phyloP scores from a whole-genome alignment of 2,329 filamentous ascomycete genomes.

The Gnomoniopsis sp. region DNA sequence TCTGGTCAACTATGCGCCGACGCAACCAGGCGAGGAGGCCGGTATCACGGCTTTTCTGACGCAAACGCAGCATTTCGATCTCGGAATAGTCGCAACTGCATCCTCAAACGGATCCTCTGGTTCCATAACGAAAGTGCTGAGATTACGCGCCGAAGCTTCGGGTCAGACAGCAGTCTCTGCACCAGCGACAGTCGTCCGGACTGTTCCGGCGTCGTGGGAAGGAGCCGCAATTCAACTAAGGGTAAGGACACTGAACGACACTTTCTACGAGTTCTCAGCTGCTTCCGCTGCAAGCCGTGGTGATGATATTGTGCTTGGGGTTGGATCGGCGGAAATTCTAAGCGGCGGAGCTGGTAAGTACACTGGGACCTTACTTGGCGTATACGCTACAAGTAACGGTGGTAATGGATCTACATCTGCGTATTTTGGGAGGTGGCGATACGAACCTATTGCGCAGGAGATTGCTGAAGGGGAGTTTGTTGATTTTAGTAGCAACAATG shows the following conservation, averaged over 20 bases:
- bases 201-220: slow-evolving; percentile 25
- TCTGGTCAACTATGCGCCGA: slow-evolving; percentile 24
- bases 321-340: slow-evolving; percentile 27
- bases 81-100: slow-evolving; percentile 26
- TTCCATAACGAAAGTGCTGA: slow-evolving; percentile 21
- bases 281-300: slow-evolving; percentile 19
- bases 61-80: slow-evolving; percentile 29
- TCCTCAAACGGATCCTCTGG: background rate
- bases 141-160: slow-evolving; percentile 16
- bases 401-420: slow-evolving; percentile 3
- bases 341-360: slow-evolving; percentile 32
- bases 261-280: slow-evolving; percentile 29
- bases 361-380: slow-evolving; percentile 30
- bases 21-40: slow-evolving; percentile 26
- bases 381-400: slow-evolving; percentile 35
- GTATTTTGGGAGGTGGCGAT: slow-evolving; percentile 6
- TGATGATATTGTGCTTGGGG: slow-evolving; percentile 22
- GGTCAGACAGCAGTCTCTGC: background rate
- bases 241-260: slow-evolving; percentile 27
- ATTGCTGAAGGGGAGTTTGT: background rate
- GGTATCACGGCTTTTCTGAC: slow-evolving; percentile 33
- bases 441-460: slow-evolving; percentile 7
- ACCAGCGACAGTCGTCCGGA: slow-evolving; percentile 8
- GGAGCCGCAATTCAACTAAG: slow-evolving; percentile 25
- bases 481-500: too few relatives aligned